Evolutionary conservation across 495 filamentous ascomycete genomes (phyloP), one percentile per base, ranked within the genome.

Genomic region (Viridothelium virens): DNA sequence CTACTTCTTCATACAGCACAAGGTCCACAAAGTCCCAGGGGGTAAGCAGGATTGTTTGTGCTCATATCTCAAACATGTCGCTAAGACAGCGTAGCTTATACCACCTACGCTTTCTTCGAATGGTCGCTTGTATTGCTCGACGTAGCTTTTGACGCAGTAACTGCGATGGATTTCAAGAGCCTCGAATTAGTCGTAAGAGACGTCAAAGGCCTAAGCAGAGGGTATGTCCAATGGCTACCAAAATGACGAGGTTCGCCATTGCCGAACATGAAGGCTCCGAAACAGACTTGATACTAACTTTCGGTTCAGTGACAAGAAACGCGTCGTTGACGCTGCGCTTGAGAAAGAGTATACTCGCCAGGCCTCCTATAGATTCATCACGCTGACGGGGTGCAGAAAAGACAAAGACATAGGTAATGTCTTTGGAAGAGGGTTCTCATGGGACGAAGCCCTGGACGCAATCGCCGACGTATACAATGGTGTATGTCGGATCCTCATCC

Each of bases 1-100:
- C 41, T 97, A 97, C 78, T 99, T 89, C 73, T 99, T 97, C 74
- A 96, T 99, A 70, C 95, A 99, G 73, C 94, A 99, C 80, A 99
- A 98, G 77, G 89, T 99, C 56, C 92, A 97, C 75, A 91, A 88
- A 68, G 86, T 97, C 67, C 78, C 95, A 50, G 94, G 94, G 86
- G 94, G 94, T 97, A 81, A 79, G 86, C 64, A 64, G 38, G 4
- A 12, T 5, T 25, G 6, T 10, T 16, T 4, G 1, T 53, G 2
- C 25, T 44, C 3, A 38, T 56, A 36, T 65, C 39, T 5, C 7
- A 56, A 31, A 56, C 16, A 25, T 18, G 6, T 38, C 41, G 33
- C 46, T 74, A 69, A 70, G 48, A 33, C 9, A 41, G 14, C 25
- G 31, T 71, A 97, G 94, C 94, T 33, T 99, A 99, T 75, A 97